Percentiles rank a stretch among this genome's conserved stretches.
phyloP scores from a whole-genome alignment of 2,329 filamentous ascomycete species.

The Tolypocladium cylindrosporum region DNA sequence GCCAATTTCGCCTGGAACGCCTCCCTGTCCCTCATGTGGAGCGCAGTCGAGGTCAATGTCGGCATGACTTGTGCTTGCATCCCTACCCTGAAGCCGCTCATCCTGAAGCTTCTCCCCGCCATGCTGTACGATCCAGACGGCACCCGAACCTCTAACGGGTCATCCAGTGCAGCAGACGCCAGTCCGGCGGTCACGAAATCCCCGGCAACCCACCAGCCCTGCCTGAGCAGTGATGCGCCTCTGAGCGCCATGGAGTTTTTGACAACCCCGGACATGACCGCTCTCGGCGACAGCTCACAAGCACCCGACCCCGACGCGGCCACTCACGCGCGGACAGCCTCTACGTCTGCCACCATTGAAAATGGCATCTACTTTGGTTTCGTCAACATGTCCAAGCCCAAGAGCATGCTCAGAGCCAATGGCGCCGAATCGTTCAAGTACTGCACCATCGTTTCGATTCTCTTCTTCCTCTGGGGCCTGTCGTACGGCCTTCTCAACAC shows the following conservation, averaged over 20 bases:
- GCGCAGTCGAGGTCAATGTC: slow-evolving; percentile 80
- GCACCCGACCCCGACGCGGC: slow-evolving; percentile 1
- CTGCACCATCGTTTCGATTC: slow-evolving; percentile 62
- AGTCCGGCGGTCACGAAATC: neutral
- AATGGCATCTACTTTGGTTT: slow-evolving; percentile 63
- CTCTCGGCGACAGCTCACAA: neutral
- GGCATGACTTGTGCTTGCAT: slow-evolving; percentile 87
- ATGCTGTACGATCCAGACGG: slow-evolving; percentile 44
- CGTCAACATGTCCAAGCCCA: slow-evolving; percentile 58
- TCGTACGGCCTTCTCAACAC: slow-evolving; percentile 81
- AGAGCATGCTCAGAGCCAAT: slow-evolving; percentile 59
- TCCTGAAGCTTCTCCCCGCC: slow-evolving; percentile 51
- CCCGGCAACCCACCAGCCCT: slow-evolving; percentile 1
- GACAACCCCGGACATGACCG: slow-evolving; percentile 28
- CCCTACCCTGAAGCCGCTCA: slow-evolving; percentile 81
- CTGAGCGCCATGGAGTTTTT: slow-evolving; percentile 35
- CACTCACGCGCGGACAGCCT: slow-evolving; percentile 16
- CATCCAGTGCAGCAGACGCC: slow-evolving; percentile 4
- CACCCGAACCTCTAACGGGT: slow-evolving; percentile 16
- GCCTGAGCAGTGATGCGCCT: slow-evolving; percentile 14
- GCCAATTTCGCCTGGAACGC: slow-evolving; percentile 61
- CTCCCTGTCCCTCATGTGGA: slow-evolving; percentile 86
- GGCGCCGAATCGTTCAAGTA: slow-evolving; percentile 59
- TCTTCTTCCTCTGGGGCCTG: slow-evolving; percentile 86
- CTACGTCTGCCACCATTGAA: slow-evolving; percentile 26